Base-by-base conservation (phyloP, 345 rosid species). In the Eucalyptus sp. region DNA sequence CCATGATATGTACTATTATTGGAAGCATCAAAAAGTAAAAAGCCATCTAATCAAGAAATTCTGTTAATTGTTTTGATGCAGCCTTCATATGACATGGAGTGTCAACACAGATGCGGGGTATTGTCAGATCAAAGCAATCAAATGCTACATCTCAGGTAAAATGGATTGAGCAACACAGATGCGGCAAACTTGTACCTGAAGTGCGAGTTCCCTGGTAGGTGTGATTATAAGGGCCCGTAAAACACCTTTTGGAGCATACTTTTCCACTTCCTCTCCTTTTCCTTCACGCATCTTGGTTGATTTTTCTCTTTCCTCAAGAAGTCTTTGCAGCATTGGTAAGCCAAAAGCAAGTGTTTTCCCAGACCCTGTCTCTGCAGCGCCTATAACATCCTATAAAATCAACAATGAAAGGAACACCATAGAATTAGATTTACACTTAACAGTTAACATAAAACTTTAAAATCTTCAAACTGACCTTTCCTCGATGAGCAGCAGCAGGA, bases 331-430 rank as follows among this genome's bases (percentile, higher is more conserved):
- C 88, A 98, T 95, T 86, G 99, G 99, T 91, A 98, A 92, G 89
- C 99, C 99, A 93, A 98, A 98, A 89, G 99, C 98, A 91, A 98
- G 98, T 31, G 99, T 98, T 94, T 98, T 98, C 86, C 99, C 99
- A 41, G 99, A 98, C 81, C 99, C 99, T 43, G 99, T 98, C 94
- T 96, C 99, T 18, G 99, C 99, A 76, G 99, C 98, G 71, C 99
- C 99, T 88, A 96, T 89, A 81, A 98, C 97, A 94, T 98, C 99
- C 99, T 97, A 92, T 88, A 60, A 52, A 86, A 90, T 83, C 68
- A 91, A 91, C 15, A 76, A 66, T 89, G 15, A 81, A 86, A 46
- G 27, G 89, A 80, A 56, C 54, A 46, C 54, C 18, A 18, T 62
- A 86, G 37, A 88, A 49, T 20, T 86, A 86, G 89, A 56, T 48